A percentile compares a stretch with the other conserved stretches of the same genome.
Conservation (phyloP, 495 filamentous ascomycete genomes). For the Lasiosphaeria ovina region DNA sequence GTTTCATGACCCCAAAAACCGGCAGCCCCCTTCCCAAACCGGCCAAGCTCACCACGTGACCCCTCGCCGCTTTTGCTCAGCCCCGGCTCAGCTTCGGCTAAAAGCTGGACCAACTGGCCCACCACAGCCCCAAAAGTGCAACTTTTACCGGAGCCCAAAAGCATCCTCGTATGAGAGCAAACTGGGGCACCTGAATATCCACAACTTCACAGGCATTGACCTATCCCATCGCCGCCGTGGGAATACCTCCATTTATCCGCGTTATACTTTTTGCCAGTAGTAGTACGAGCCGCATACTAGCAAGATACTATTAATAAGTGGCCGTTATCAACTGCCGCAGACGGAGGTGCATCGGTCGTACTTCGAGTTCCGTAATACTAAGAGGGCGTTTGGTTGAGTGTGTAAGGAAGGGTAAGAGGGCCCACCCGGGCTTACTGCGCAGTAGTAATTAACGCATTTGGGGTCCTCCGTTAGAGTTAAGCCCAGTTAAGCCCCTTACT, state of each 20-base stretch:
- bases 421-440: too few relatives aligned
- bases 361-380: background rate
- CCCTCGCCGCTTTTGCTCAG: background rate
- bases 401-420: too few relatives aligned
- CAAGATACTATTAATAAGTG: background rate
- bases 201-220: background rate
- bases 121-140: conserved; percentile 5
- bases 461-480: too few relatives aligned
- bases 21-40: background rate
- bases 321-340: background rate
- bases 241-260: conserved; percentile 4
- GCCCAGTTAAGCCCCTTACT: too few relatives aligned
- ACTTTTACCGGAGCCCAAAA: conserved; percentile 5
- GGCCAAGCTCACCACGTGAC: background rate
- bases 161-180: conserved; percentile 1
- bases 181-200: conserved; percentile 1
- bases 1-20: background rate
- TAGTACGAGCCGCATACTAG: conserved; percentile 1
- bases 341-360: background rate
- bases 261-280: conserved; percentile 1
- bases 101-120: conserved; percentile 1
- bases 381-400: too few relatives aligned
- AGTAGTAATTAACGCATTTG: too few relatives aligned
- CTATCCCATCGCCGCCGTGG: background rate
- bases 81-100: conserved; percentile 7